These are phyloP conservation scores for Nicotiana tomentosiformis DNA, from an alignment of 257 asterid genomes.

Conservation along the genomic window DNA sequence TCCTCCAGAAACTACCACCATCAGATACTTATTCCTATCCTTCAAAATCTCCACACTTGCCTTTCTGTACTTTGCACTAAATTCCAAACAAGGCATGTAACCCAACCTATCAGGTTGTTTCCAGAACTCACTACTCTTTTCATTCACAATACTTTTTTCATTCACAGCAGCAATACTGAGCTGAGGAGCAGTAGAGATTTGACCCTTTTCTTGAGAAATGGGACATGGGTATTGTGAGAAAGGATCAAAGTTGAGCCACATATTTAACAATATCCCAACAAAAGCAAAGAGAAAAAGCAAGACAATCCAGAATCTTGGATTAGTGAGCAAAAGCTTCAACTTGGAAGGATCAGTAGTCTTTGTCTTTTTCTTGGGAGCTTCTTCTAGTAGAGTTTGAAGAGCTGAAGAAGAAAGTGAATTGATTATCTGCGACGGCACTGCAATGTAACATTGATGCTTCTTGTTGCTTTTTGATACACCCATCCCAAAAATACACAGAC, in stretches of 20 bases:
- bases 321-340: slow-evolving; percentile 33
- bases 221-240: slow-evolving; percentile 45
- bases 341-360: slow-evolving; percentile 11
- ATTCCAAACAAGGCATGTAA: slow-evolving; percentile 75
- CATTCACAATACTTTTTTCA: slow-evolving; percentile 1
- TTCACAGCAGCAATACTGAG: slow-evolving; percentile 12
- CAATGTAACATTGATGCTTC: slow-evolving; percentile 61
- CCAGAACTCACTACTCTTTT: slow-evolving; percentile 54
- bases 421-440: slow-evolving; percentile 77
- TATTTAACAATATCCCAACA: slow-evolving; percentile 39
- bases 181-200: neutral
- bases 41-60: slow-evolving; percentile 39
- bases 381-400: slow-evolving; percentile 43
- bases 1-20: slow-evolving; percentile 92
- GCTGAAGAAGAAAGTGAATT: slow-evolving; percentile 24
- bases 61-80: slow-evolving; percentile 37
- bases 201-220: slow-evolving; percentile 23
- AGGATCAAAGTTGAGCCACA: slow-evolving; percentile 45
- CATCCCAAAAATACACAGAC: neutral
- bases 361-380: slow-evolving; percentile 54
- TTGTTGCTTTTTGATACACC: slow-evolving; percentile 11
- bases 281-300: slow-evolving; percentile 38
- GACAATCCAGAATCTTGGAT: slow-evolving; percentile 49
- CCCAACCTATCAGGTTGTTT: slow-evolving; percentile 86
- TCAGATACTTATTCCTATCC: slow-evolving; percentile 59